Base-by-base conservation (phyloP, 345 rosid genomes). In the Salix udensis region DNA sequence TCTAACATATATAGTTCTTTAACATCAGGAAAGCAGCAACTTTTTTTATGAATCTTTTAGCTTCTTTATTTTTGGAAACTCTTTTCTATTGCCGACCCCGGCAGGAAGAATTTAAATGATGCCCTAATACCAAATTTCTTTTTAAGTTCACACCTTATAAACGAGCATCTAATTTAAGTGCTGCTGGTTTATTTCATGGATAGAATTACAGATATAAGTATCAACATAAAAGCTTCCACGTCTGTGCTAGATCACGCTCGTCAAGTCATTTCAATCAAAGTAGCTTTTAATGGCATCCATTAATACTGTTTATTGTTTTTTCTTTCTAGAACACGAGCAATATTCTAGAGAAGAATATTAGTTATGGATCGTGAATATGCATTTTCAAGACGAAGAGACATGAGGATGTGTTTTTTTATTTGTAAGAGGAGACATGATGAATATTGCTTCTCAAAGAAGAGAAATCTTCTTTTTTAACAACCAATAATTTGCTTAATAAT, bases 21-120 rank as follows among this genome's bases (percentile, higher is more conserved):
- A 52, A 52, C 53, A 52, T 66, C 18, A n/a, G 46, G 72, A 69
- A 40, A 78, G 66, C 67, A 42, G 28, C 68, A 58, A 77, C 67
- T 75, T 75, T 76, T 69, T 9, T 6, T 42, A 50, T 74, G 80
- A 65, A 80, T 81, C 85, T 58, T 34, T 77, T 52, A 70, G n/a
- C n/a, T 82, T 80, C 83, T 79, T 82, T 78, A 83, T 71, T 60
- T 82, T 14, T 65, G 52, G 75, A 67, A 62, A 75, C 52, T 37
- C 37, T 80, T 28, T 58, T 76, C 74, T 58, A 73, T 70, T 78
- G 71, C 79, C 79, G 67, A 55, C 73, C 68, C 77, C 75, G 60
- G 77, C 79, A 77, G 4, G 72, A 72, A 53, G 84, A 80, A 79
- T 81, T 79, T 53, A 19, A 52, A 55, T 11, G n/a, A 72, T 77